These are phyloP conservation scores for Eucalyptus erythrocorys DNA, from an alignment of 345 rosid species.

Conservation along the genomic window DNA sequence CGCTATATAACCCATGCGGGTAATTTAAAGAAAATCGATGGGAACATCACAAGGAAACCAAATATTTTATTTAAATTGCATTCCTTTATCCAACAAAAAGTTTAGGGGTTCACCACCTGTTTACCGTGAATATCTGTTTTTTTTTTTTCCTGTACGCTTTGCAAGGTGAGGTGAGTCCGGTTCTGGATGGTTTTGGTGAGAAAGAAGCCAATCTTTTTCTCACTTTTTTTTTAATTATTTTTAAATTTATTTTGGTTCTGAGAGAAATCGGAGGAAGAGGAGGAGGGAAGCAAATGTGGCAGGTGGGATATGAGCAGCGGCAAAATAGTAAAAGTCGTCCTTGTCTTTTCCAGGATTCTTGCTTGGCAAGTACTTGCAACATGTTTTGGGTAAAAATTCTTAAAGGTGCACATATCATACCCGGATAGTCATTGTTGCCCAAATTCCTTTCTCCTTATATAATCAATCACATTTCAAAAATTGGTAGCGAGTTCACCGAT, in stretches of 20 bases:
- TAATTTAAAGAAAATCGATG: neutral
- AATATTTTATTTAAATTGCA: neutral
- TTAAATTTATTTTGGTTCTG: neutral
- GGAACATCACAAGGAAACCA: neutral
- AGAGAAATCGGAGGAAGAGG: neutral
- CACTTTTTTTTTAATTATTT: neutral
- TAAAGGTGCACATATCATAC: neutral
- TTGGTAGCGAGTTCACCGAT: neutral
- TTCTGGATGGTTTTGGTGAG: neutral
- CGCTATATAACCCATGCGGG: neutral
- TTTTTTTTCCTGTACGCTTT: neutral
- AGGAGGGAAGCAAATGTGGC: neutral
- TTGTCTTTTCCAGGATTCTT: neutral
- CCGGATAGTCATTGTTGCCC: neutral
- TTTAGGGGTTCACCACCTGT: neutral
- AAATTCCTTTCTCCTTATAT: neutral
- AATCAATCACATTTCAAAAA: neutral
- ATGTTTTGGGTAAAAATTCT: neutral
- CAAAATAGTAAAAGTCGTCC: neutral
- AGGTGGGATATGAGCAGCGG: neutral
- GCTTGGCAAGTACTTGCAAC: neutral
- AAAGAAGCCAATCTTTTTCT: neutral
- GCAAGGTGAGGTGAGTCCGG: neutral
- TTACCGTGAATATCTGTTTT: neutral
- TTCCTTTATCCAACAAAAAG: neutral